Conservation (phyloP, 1,139 yeast species). For the Kodamaea arcana region DNA sequence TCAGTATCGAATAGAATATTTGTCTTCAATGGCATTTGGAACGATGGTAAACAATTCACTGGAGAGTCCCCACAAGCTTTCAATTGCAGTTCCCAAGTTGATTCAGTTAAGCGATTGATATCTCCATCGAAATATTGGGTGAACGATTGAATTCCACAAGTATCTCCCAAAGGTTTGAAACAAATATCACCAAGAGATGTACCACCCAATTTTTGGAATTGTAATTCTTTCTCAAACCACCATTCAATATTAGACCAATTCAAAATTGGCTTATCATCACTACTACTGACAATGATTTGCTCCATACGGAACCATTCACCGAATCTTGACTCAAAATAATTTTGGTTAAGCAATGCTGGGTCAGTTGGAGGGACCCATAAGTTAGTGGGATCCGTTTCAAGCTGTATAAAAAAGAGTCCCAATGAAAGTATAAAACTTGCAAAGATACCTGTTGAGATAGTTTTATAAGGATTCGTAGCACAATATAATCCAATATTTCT, state of each 20-base stretch:
- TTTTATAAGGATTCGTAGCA: slow-evolving; percentile 53
- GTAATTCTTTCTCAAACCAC: slow-evolving; percentile 80
- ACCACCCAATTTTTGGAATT: slow-evolving; percentile 34
- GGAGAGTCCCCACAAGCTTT: slow-evolving; percentile 70
- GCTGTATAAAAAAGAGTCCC: slow-evolving; percentile 49
- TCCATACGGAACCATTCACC: slow-evolving; percentile 92
- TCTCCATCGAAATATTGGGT: slow-evolving; percentile 83
- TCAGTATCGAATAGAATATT: slow-evolving; percentile 56
- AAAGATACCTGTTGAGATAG: slow-evolving; percentile 44
- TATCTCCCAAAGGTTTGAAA: slow-evolving; percentile 71
- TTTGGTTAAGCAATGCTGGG: slow-evolving; percentile 65
- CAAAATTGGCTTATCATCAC: slow-evolving; percentile 60
- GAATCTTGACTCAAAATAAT: slow-evolving; percentile 70
- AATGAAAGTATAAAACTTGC: slow-evolving; percentile 45
- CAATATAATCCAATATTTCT: slow-evolving; percentile 49
- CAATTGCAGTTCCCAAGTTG: slow-evolving; percentile 53
- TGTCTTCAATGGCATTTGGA: slow-evolving; percentile 83
- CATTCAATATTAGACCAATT: slow-evolving; percentile 67
- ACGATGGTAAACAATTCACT: slow-evolving; percentile 82
- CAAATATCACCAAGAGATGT: slow-evolving; percentile 64
- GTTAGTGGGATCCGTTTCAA: slow-evolving; percentile 77
- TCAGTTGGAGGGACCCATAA: slow-evolving; percentile 87
- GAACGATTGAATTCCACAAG: slow-evolving; percentile 86
- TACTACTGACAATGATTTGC: slow-evolving; percentile 74
- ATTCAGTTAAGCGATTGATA: slow-evolving; percentile 44